phyloP scores from a whole-genome alignment of 345 rosid species.

The Trapa bicornis region DNA sequence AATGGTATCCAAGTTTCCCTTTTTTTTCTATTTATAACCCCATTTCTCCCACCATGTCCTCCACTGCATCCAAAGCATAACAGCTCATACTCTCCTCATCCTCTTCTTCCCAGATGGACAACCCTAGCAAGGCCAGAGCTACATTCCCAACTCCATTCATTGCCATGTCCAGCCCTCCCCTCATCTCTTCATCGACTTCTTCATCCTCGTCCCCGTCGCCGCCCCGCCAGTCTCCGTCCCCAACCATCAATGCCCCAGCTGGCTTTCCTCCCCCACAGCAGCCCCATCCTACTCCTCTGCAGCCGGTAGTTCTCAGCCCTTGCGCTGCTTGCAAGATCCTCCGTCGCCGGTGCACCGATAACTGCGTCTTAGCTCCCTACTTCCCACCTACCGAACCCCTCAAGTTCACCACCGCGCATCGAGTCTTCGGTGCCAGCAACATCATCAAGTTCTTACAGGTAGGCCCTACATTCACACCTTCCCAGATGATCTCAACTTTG shows the following conservation, averaged over 20 bases:
- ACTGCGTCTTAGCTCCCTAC: constrained; percentile 31
- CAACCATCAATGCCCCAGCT: too few species aligned
- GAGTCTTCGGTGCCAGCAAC: constrained; percentile 42
- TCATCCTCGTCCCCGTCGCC: constrained; percentile 8
- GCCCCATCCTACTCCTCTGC: constrained; percentile 7
- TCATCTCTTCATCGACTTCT: constrained; percentile 4
- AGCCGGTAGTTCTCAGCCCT: constrained; percentile 22
- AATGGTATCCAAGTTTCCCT: neutral
- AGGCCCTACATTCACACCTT: neutral
- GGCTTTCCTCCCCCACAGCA: neutral
- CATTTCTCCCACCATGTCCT: neutral
- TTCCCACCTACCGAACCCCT: constrained; percentile 36
- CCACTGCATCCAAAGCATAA: neutral
- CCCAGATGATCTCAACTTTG: neutral
- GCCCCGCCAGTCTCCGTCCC: too few species aligned
- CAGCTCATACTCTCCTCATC: neutral
- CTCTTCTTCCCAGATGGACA: constrained; percentile 7
- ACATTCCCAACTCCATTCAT: neutral
- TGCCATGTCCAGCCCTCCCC: constrained; percentile 1
- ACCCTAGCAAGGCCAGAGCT: neutral
- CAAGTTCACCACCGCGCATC: constrained; percentile 38
- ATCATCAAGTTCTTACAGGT: constrained; percentile 42
- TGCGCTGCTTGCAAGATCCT: constrained; percentile 44
- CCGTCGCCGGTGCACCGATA: constrained; percentile 27
- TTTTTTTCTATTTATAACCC: neutral